These are phyloP conservation scores for Microdochium paspali DNA, from an alignment of 2,329 filamentous ascomycete species.

Conservation along the genomic window DNA sequence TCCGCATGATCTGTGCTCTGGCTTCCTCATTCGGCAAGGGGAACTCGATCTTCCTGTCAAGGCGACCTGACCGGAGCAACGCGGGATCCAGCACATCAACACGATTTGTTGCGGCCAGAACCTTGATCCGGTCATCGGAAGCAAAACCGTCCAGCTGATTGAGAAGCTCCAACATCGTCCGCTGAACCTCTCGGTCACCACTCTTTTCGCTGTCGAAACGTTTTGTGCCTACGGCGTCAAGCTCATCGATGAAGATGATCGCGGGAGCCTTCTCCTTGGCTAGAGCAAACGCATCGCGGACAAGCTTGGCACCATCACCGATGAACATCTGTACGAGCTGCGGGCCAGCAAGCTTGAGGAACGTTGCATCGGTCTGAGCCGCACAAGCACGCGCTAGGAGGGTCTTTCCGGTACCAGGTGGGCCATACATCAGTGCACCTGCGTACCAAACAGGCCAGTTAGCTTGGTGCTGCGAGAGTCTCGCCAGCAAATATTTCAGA, in stretches of 20 bases:
- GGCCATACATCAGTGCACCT: constrained; percentile 98
- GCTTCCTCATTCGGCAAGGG: constrained; percentile 97
- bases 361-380: constrained; percentile 95
- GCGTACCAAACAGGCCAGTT: neutral
- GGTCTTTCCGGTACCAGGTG: constrained; percentile 83
- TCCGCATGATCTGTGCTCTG: constrained; percentile 91
- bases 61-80: constrained; percentile 79
- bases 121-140: constrained; percentile 93
- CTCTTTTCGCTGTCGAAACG: constrained; percentile 98
- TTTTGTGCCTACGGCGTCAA: constrained; percentile 97
- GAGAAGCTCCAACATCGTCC: constrained; percentile 96
- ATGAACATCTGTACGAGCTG: constrained; percentile 99
- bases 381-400: constrained; percentile 91
- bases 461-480: neutral
- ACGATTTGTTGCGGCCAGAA: constrained; percentile 88
- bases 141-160: constrained; percentile 98
- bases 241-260: constrained; percentile 98
- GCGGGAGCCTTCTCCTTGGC: constrained; percentile 98
- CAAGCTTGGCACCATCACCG: constrained; percentile 93
- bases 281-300: constrained; percentile 92
- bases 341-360: constrained; percentile 94
- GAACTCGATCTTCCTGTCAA: constrained; percentile 98
- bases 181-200: constrained; percentile 93
- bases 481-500: no score
- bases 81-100: constrained; percentile 91